Base-by-base conservation (phyloP, 345 rosid genomes). In the Angophora floribunda region DNA sequence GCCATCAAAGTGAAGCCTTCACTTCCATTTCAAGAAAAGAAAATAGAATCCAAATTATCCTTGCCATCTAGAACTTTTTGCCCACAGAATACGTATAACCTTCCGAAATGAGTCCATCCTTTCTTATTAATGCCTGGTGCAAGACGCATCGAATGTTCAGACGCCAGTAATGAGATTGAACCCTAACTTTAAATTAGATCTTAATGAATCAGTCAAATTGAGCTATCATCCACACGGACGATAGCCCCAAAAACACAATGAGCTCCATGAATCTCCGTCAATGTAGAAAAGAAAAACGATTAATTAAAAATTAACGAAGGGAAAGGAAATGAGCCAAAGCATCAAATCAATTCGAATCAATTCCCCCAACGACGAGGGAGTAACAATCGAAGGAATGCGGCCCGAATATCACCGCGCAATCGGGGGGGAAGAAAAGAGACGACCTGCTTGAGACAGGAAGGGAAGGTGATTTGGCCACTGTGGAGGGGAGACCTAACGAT, bases 391-490 rank as follows among this genome's bases (percentile, higher is more conserved):
- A 36, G 26, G 26, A 55, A 55, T n/a, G 36, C n/a, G 57, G 19
- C 57, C 86, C 50, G 13, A 86, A 75, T 80, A 36, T 51, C 85
- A 9, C 30, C 16, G 65, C 19, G 65, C 19, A 28, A 49, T 19
- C 67, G 51, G 47, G 51, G 22, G 51, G n/a, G 52, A 8, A 86
- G 49, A 65, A 53, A 21, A 85, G 9, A 84, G 36, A 52, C 28
- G 36, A 97, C 99, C 97, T 94, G 95, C 89, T 96, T 96, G 53
- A 97, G 99, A 85, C 97, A 96, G 86, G 98, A 94, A 91, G 99
- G 99, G 92, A 96, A 97, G 55, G 99, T 97, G 55, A 97, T 97
- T 89, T 90, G 94, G 89, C 94, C 96, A 13, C 78, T 80, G 47
- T 86, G 89, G 44, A 53, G 88, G 79, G 94, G 90, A 44, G 97